These are phyloP conservation scores for Oryza officinalis DNA, from an alignment of 176 grass and related monocot species.

Conservation along the genomic window DNA sequence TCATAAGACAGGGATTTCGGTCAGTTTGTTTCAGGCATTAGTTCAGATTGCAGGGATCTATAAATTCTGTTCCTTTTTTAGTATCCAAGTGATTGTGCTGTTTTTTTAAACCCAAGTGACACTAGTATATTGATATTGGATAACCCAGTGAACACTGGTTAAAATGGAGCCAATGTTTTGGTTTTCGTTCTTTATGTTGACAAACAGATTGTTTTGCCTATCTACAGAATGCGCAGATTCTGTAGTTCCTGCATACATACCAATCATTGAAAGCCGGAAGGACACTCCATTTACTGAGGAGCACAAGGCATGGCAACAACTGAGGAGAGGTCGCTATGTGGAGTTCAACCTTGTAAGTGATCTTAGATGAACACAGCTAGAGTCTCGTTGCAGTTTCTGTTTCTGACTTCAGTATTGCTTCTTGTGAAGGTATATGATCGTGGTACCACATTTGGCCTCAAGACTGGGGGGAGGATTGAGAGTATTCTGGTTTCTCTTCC, in stretches of 20 bases:
- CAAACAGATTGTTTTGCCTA: not conserved
- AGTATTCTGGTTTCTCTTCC: constrained; percentile 96
- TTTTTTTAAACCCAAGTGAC: not conserved
- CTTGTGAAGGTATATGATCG: constrained; percentile 85
- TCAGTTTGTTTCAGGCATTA: not conserved
- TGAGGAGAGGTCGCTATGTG: constrained; percentile 91
- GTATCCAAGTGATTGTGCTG: not conserved
- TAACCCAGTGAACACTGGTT: not conserved
- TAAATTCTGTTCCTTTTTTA: not conserved
- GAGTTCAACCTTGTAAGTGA: constrained; percentile 94
- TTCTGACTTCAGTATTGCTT: not conserved
- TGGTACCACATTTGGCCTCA: constrained; percentile 94
- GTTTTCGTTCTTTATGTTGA: not conserved
- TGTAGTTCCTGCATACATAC: constrained; percentile 89
- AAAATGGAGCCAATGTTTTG: constrained; percentile 3
- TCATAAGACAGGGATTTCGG: not conserved
- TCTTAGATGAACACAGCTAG: not conserved
- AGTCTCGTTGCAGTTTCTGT: not conserved
- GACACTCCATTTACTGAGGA: constrained; percentile 86
- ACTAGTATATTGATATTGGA: not conserved
- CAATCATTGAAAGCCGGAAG: constrained; percentile 83
- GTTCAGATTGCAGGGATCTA: not conserved
- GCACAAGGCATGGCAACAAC: constrained; percentile 94
- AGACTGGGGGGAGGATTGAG: constrained; percentile 95
- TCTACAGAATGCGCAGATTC: constrained; percentile 81